Base-by-base conservation (phyloP, 129 eudicot species). In the Escallonia rubra region DNA sequence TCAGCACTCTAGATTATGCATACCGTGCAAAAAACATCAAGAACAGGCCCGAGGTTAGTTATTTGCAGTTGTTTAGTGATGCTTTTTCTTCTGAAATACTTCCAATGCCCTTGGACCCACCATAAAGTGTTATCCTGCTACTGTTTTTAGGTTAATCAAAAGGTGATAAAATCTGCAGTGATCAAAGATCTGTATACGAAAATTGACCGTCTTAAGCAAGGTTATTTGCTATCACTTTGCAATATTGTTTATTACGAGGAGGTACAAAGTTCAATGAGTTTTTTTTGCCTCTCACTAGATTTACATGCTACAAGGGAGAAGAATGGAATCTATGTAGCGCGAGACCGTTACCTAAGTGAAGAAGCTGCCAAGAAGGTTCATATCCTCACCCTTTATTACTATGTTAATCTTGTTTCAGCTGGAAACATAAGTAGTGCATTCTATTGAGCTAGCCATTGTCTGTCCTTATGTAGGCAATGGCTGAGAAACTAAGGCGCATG, bases 21-120 rank as follows among this genome's bases (percentile, higher is more conserved):
- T 61, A 72, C 59, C 76, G 85, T 12, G 91, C 91, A n/a, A 85
- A 85, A 74, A 85, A 79, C 77, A 85, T 85, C 64, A 85, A 76
- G 76, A 85, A 85, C 71, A 74, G 79, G 59, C 91, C 91, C 15
- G 91, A 85, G 91, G 91, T 85, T 76, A 63, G 71, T 74, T 12
- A n/a, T 66, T 16, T 49, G 38, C 14, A 46, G 34, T 23, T 46
- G 0, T 2, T 9, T 46, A 46, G 50, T 46, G 34, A 23, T 23
- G 3, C 3, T 57, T 64, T 12, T 73, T 65, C n/a, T 10, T 74
- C 49, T 52, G 10, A 9, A 13, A 4, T 59, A 23, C 39, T 42
- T 4, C n/a, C 41, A 69, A 41, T 61, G 51, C 45, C 4, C 13
- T 63, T 14, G 12, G 54, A 14, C 8, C 48, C 39, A 42, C 3